These are phyloP conservation scores for Anethum foeniculum DNA, from an alignment of 140 eudicot genomes.

Conservation along the genomic window DNA sequence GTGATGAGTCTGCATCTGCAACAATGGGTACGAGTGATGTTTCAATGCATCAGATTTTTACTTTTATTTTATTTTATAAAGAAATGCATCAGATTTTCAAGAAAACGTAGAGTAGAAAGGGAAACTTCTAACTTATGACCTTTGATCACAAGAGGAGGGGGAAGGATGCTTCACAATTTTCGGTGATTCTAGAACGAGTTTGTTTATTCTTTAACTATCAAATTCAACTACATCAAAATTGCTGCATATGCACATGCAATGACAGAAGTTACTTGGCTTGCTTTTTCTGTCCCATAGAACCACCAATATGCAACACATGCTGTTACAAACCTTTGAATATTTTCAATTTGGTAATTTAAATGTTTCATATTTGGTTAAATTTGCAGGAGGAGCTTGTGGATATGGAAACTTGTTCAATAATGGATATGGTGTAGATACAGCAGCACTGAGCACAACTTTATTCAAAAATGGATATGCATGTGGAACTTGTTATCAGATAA, in stretches of 20 bases:
- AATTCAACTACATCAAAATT: no score
- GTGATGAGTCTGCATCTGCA: constrained; percentile 64
- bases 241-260: no score
- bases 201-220: no score
- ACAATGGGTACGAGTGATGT: constrained; percentile 56
- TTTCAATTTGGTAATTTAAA: neutral
- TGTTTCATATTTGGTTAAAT: neutral
- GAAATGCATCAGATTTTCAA: neutral
- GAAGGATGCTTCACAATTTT: no score
- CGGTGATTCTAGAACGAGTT: no score
- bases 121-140: no score
- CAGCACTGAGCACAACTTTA: constrained; percentile 75
- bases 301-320: neutral
- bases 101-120: no score
- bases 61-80: neutral
- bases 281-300: neutral
- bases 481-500: constrained; percentile 70
- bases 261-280: neutral
- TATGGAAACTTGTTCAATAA: constrained; percentile 64
- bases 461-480: constrained; percentile 76
- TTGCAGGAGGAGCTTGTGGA: constrained; percentile 93
- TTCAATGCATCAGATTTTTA: neutral
- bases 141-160: no score
- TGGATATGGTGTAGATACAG: constrained; percentile 76
- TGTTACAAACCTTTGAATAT: neutral